These are phyloP conservation scores for Dactylellina leptospora DNA, from an alignment of 2,329 filamentous ascomycete species.

Conservation along the genomic window DNA sequence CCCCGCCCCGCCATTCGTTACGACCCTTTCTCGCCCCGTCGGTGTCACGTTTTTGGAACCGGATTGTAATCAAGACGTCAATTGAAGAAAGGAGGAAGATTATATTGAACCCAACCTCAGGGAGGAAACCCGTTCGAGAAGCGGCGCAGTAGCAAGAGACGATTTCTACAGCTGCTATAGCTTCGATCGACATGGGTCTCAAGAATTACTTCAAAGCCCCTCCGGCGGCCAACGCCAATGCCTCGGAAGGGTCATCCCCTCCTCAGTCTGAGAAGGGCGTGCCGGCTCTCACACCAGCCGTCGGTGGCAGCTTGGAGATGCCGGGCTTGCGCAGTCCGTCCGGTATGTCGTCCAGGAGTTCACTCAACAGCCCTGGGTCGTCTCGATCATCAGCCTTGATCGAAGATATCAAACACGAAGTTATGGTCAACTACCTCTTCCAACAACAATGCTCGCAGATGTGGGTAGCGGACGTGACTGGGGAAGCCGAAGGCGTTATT, in stretches of 20 bases:
- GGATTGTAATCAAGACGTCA: conserved; percentile 16
- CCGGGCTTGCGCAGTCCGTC: conserved; percentile 44
- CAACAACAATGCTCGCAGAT: conserved; percentile 79
- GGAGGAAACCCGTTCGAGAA: conserved; percentile 28
- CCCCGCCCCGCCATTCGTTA: conserved; percentile 57
- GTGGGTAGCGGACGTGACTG: conserved; percentile 74
- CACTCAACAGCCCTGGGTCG: conserved; percentile 50
- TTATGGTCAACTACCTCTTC: conserved; percentile 84
- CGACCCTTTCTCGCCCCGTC: conserved; percentile 22
- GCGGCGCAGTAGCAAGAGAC: no score
- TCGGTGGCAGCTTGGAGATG: conserved; percentile 53
- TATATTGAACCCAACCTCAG: conserved; percentile 36
- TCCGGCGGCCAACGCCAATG: conserved; percentile 62
- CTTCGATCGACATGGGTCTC: conserved; percentile 67
- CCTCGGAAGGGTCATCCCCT: conserved; percentile 57
- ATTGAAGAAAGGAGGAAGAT: conserved; percentile 51
- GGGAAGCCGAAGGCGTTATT: conserved; percentile 75
- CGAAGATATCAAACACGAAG: conserved; percentile 79
- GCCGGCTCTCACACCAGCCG: conserved; percentile 50
- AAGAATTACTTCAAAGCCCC: conserved; percentile 70
- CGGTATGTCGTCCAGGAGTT: conserved; percentile 50
- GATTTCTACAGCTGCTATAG: conserved; percentile 52
- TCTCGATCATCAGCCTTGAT: conserved; percentile 65
- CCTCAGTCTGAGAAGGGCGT: conserved; percentile 43
- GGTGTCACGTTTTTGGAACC: conserved; percentile 18